These are phyloP conservation scores for Mycosarcoma mackinlayi DNA, from an alignment of 1,284 basidiomycete species.

Conservation along the genomic window DNA sequence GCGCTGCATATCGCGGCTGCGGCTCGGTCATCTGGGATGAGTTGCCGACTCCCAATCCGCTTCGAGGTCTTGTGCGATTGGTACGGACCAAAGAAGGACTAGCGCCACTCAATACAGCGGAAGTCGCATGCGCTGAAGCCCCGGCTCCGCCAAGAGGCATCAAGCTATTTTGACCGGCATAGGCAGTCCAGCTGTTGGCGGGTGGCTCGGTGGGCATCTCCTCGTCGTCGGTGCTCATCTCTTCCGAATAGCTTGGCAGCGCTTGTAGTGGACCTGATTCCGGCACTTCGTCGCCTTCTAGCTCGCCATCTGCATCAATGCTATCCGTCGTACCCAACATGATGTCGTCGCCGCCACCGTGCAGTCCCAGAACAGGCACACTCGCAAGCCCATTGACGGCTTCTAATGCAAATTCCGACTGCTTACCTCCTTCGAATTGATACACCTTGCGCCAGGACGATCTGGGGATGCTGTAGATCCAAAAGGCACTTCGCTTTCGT, in stretches of 20 bases:
- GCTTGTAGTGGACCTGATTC: conserved; percentile 48
- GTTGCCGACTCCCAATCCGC: conserved; percentile 2
- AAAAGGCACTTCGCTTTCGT: conserved; percentile 53
- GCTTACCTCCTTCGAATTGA: conserved; percentile 44
- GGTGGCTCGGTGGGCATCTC: conserved; percentile 48
- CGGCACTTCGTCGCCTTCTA: conserved; percentile 45
- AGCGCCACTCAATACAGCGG: background rate
- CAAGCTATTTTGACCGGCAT: conserved; percentile 22
- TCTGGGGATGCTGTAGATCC: conserved; percentile 59
- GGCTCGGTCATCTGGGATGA: conserved; percentile 37
- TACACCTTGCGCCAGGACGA: conserved; percentile 56
- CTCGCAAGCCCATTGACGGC: conserved; percentile 1
- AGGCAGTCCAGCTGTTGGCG: conserved; percentile 37
- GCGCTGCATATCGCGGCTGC: conserved; percentile 56
- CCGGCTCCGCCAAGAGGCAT: conserved; percentile 4
- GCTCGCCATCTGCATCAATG: conserved; percentile 35
- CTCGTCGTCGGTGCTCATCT: conserved; percentile 41
- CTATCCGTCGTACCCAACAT: conserved; percentile 9
- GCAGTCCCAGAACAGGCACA: conserved; percentile 13
- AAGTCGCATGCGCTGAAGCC: background rate
- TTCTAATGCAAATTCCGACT: conserved; percentile 41
- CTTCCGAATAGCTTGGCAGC: conserved; percentile 42
- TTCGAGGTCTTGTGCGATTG: conserved; percentile 3
- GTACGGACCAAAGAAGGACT: conserved; percentile 2
- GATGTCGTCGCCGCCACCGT: conserved; percentile 10